Base-by-base conservation (phyloP, 75 land plant genomes). In the Sequoiadendron giganteum region DNA sequence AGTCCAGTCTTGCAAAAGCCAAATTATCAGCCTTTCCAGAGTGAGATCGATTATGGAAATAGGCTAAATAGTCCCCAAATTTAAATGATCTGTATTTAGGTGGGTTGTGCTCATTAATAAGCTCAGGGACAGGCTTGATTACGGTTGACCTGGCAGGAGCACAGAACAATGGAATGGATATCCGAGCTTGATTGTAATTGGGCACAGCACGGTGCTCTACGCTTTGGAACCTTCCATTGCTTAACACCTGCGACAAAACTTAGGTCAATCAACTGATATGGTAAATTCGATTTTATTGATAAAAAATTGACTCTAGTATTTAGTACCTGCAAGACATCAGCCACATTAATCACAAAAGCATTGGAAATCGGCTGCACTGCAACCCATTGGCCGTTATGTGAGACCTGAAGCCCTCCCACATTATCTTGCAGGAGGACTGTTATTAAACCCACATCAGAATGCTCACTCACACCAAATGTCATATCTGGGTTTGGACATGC, bases 401-500 rank as follows among this genome's bases (percentile, higher is more conserved):
- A 11, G 0, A 91, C 80, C 42, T 91, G 91, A 18, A 91, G 88
- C 47, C 91, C 91, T 10, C 76, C 65, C 30, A 89, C 84, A 18
- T 89, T 85, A 47, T 91, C 91, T 75, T 91, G 91, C 52, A 86
- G 30, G 28, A 91, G 91, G 65, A 91, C 38, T 34, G 91, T 91
- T 6, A 91, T 28, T 45, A 32, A 48, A 55, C 49, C 79, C 21
- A 70, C 45, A 73, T 91, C 91, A 19, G 88, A 86, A 78, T 91
- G 91, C 38, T 84, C 80, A 39, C 49, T 40, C 3, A 86, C 45
- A 14, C 91, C 91, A 14, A 90, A 43, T 25, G 91, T 86, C 28
- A 90, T 88, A 21, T 80, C 85, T 21, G 91, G 91, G 72, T 91
- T 81, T 10, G 91, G 91, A 28, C 91, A 91, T 25, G 91, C 70